Evolutionary conservation across 2,329 filamentous ascomycete genomes (phyloP).

Genomic region (Colletotrichum sp.): DNA sequence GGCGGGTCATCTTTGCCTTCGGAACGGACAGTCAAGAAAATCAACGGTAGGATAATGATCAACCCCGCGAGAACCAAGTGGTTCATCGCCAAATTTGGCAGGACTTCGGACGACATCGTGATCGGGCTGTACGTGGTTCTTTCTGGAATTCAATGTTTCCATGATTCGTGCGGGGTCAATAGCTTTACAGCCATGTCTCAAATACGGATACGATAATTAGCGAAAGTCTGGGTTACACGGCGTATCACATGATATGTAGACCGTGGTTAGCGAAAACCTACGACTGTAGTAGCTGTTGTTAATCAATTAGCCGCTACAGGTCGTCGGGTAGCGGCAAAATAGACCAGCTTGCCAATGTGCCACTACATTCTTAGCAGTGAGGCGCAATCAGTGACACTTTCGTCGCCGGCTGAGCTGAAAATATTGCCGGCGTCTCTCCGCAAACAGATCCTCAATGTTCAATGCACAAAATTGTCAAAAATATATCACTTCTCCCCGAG

Average conservation of each 20-base stretch:
- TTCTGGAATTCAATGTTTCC: neutral
- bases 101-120: neutral
- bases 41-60: neutral
- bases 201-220: neutral
- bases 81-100: neutral
- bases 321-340: neutral
- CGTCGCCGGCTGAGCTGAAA: fast-evolving
- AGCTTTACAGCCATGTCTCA: neutral
- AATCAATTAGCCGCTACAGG: neutral
- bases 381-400: neutral
- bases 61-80: neutral
- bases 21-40: neutral
- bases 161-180: neutral
- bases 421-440: fast-evolving
- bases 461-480: neutral
- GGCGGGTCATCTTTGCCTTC: neutral
- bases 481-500: neutral
- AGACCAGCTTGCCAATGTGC: neutral
- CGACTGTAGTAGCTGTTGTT: neutral
- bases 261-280: neutral
- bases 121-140: neutral
- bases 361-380: neutral
- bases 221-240: neutral
- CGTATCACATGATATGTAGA: neutral
- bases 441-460: fast-evolving